phyloP scores from a whole-genome alignment of 345 rosid species.

The Lumnitzera racemosa region DNA sequence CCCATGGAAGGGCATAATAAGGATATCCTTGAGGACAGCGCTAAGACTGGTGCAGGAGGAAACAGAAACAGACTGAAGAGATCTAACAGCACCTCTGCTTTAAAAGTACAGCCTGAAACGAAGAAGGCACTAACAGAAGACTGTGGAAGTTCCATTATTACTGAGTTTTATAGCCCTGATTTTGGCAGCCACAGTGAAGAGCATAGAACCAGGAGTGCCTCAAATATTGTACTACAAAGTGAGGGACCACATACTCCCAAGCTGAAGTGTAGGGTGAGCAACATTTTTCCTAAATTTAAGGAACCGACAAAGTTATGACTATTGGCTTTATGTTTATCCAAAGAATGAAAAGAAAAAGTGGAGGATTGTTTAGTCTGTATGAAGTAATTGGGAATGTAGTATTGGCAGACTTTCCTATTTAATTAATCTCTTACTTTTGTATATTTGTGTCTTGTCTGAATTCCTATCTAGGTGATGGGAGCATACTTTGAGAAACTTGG shows the following conservation, averaged over 20 bases:
- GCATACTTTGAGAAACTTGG: slow-evolving; percentile 91
- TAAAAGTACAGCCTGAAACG: slow-evolving; percentile 36
- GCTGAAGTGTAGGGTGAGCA: slow-evolving; percentile 77
- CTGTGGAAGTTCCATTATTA: slow-evolving; percentile 49
- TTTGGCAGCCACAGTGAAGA: slow-evolving; percentile 31
- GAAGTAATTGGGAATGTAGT: too few relatives aligned
- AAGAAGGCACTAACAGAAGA: slow-evolving; percentile 45
- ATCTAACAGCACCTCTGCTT: slow-evolving; percentile 77
- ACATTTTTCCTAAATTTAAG: slow-evolving; percentile 7
- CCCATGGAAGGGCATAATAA: slow-evolving; percentile 21
- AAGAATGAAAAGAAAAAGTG: too few relatives aligned
- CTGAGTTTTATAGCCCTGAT: slow-evolving; percentile 69
- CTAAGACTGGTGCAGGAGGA: slow-evolving; percentile 31
- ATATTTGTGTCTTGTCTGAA: not conserved
- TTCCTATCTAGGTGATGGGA: slow-evolving; percentile 71
- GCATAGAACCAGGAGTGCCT: slow-evolving; percentile 20
- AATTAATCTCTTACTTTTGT: slow-evolving; percentile 15
- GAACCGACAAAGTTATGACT: not conserved
- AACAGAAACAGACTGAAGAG: slow-evolving; percentile 63
- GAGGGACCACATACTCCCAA: slow-evolving; percentile 49
- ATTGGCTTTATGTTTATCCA: too few relatives aligned
- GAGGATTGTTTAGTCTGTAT: too few relatives aligned
- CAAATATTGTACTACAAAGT: slow-evolving; percentile 28
- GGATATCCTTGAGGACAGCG: slow-evolving; percentile 17
- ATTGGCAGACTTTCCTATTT: not conserved